phyloP scores from a whole-genome alignment of 768 basidiomycete species.

The Lepiota brunneoincarnata region DNA sequence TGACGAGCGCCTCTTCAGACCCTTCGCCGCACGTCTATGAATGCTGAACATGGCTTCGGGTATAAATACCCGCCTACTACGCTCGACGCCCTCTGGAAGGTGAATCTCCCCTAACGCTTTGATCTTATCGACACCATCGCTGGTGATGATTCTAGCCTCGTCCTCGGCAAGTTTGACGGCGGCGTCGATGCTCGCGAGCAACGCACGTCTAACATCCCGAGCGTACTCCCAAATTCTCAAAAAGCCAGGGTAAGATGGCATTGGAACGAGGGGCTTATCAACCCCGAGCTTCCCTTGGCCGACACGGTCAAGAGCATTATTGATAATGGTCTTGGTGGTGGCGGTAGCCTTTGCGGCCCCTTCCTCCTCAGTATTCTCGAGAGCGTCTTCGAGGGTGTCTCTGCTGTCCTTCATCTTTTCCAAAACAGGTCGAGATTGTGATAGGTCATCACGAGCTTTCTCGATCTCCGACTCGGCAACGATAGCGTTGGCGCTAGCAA shows the following conservation, averaged over 20 bases:
- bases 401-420: constrained; percentile 81
- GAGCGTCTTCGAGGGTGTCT: constrained; percentile 72
- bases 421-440: constrained; percentile 71
- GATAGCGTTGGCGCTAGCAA: constrained; percentile 82
- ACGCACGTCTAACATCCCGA: constrained; percentile 67
- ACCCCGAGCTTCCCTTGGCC: constrained; percentile 71
- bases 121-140: constrained; percentile 63
- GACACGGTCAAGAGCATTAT: constrained; percentile 71
- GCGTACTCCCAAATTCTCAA: constrained; percentile 85
- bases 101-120: constrained; percentile 68
- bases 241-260: constrained; percentile 85
- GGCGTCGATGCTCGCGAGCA: constrained; percentile 80
- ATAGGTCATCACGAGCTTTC: constrained; percentile 67
- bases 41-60: constrained; percentile 96
- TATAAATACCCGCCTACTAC: constrained; percentile 82
- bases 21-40: constrained; percentile 40
- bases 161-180: constrained; percentile 81
- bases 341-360: constrained; percentile 52
- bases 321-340: constrained; percentile 58
- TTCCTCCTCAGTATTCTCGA: constrained; percentile 79
- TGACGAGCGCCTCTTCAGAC: constrained; percentile 34
- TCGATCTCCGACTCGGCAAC: constrained; percentile 80
- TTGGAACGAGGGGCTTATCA: constrained; percentile 36
- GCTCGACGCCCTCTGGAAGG: constrained; percentile 79
- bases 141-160: constrained; percentile 71